Conservation (phyloP, 140 eudicot genomes). For the Anethum foeniculum region DNA sequence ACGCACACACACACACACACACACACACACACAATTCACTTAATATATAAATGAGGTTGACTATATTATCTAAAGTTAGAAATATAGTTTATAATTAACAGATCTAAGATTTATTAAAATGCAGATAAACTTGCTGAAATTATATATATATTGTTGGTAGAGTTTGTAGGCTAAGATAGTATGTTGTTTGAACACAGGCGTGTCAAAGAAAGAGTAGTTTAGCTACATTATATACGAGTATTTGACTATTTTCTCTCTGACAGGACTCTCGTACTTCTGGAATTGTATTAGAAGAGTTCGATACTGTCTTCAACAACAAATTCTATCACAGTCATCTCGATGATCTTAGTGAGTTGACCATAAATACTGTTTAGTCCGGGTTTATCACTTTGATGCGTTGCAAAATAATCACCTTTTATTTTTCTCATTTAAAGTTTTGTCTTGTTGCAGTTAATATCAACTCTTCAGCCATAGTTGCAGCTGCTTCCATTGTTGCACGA, state of each 20-base stretch:
- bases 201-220: neutral
- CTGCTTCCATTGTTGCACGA: conserved; percentile 91
- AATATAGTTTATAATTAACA: neutral
- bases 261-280: conserved; percentile 76
- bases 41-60: neutral
- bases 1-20: no score
- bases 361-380: conserved; percentile 3
- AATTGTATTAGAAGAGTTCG: conserved; percentile 81
- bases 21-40: neutral
- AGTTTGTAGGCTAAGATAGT: neutral
- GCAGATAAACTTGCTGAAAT: no score
- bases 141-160: neutral
- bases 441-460: conserved; percentile 75
- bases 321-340: conserved; percentile 96
- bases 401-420: neutral
- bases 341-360: conserved; percentile 56
- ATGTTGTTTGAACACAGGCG: neutral
- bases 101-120: neutral
- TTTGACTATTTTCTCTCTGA: conserved; percentile 11
- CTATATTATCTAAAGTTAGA: neutral
- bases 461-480: conserved; percentile 68
- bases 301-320: conserved; percentile 58
- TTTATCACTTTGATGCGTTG: conserved; percentile 3
- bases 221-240: neutral
- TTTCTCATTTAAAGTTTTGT: conserved; percentile 14